These are phyloP conservation scores for Fusarium coicis DNA, from an alignment of 2,329 filamentous ascomycete genomes.

Conservation along the genomic window DNA sequence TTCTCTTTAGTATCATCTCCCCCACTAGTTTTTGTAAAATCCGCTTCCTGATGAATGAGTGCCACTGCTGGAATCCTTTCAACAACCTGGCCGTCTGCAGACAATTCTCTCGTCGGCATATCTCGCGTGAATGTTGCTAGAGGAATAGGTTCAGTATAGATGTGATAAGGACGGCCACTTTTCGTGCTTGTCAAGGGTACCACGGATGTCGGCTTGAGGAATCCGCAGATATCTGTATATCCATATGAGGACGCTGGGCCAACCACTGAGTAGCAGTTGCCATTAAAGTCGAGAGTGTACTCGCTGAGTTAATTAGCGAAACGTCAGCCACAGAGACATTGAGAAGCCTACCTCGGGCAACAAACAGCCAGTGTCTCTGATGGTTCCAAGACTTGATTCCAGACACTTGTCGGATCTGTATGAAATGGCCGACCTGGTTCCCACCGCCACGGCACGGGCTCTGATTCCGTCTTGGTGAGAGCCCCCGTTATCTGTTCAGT, in stretches of 20 bases:
- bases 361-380: slow-evolving; percentile 38
- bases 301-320: slow-evolving; percentile 6
- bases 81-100: background rate
- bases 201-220: background rate
- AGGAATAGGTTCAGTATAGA: background rate
- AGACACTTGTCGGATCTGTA: background rate
- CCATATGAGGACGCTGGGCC: slow-evolving; percentile 3
- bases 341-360: slow-evolving; percentile 33
- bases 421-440: background rate
- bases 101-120: background rate
- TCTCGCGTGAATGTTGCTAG: background rate
- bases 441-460: accelerated
- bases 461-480: background rate
- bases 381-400: background rate
- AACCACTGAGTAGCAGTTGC: slow-evolving; percentile 24
- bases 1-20: background rate
- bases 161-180: accelerated
- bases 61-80: slow-evolving; percentile 10
- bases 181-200: background rate
- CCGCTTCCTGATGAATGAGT: slow-evolving; percentile 2
- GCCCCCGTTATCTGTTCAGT: background rate
- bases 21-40: background rate
- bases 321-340: no score
- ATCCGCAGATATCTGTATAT: slow-evolving; percentile 1
- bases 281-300: slow-evolving; percentile 14